These are phyloP conservation scores for Puccinia horiana DNA, from an alignment of 1,284 basidiomycete genomes.

Conservation along the genomic window DNA sequence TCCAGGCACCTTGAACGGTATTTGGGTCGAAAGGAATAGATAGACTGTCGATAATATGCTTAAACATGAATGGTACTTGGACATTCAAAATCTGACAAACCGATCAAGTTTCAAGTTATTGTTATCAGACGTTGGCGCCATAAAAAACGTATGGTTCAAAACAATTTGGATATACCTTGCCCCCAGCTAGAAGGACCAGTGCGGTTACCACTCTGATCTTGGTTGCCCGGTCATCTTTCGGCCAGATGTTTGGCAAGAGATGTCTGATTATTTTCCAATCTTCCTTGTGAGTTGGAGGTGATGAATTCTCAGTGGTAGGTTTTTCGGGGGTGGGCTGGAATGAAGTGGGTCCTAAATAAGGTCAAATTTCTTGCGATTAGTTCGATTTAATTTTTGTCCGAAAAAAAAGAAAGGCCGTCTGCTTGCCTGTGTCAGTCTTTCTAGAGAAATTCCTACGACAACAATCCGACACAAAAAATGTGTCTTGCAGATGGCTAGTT, in stretches of 20 bases:
- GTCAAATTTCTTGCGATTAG: neutral
- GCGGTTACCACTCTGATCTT: constrained; percentile 77
- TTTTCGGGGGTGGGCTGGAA: neutral
- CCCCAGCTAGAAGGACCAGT: constrained; percentile 75
- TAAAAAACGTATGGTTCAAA: neutral
- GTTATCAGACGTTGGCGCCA: neutral
- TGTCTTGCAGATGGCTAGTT: neutral
- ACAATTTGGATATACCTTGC: constrained; percentile 68
- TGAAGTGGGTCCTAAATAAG: neutral
- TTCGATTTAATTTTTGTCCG: neutral
- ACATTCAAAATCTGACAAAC: constrained; percentile 44
- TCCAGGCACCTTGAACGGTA: constrained; percentile 39
- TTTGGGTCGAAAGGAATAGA: constrained; percentile 48
- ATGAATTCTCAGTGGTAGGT: neutral
- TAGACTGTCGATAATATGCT: constrained; percentile 37
- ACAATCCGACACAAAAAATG: neutral
- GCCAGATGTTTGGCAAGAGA: constrained; percentile 66
- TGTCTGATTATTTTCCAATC: constrained; percentile 62
- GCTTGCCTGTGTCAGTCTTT: constrained; percentile 3
- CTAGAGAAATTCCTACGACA: neutral
- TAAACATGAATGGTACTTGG: constrained; percentile 49
- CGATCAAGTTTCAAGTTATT: neutral
- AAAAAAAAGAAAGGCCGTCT: neutral
- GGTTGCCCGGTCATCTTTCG: constrained; percentile 62
- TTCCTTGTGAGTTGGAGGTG: constrained; percentile 24